Conservation (phyloP, 2,329 filamentous ascomycete genomes). For the Rhexocercosporidium sp. region DNA sequence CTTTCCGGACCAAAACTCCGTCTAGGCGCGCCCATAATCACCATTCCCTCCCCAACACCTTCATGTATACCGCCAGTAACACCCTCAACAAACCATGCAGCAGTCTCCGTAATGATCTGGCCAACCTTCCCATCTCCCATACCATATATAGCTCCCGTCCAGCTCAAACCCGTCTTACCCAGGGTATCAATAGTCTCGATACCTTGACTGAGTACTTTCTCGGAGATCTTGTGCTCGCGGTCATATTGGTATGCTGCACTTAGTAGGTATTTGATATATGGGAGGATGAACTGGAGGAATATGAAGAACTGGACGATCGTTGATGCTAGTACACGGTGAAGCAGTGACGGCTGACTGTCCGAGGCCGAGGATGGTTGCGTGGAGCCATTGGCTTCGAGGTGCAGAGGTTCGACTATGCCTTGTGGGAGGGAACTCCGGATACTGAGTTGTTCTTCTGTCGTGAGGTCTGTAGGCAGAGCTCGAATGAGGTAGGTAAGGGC, state of each 20-base stretch:
- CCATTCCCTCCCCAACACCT: slow-evolving; percentile 61
- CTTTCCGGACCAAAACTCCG: slow-evolving; percentile 5
- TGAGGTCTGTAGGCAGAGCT: slow-evolving; percentile 63
- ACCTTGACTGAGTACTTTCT: slow-evolving; percentile 58
- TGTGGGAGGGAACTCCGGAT: slow-evolving; percentile 57
- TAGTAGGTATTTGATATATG: slow-evolving; percentile 62
- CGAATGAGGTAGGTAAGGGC: slow-evolving; percentile 67
- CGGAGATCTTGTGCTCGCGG: slow-evolving; percentile 67
- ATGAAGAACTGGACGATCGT: slow-evolving; percentile 64
- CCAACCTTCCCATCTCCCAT: slow-evolving; percentile 71
- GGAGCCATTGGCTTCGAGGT: slow-evolving; percentile 20
- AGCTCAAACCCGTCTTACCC: slow-evolving; percentile 54
- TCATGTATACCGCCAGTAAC: slow-evolving; percentile 71
- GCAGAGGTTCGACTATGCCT: slow-evolving; percentile 34
- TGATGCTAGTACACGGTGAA: slow-evolving; percentile 63
- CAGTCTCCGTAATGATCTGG: slow-evolving; percentile 58
- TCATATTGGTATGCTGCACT: slow-evolving; percentile 65
- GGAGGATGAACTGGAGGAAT: slow-evolving; percentile 62
- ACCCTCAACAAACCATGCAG: slow-evolving; percentile 66
- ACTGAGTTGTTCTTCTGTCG: slow-evolving; percentile 56
- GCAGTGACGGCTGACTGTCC: slow-evolving; percentile 50
- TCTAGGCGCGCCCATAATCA: slow-evolving; percentile 45
- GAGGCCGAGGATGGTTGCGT: slow-evolving; percentile 8
- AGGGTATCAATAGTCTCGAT: slow-evolving; percentile 58
- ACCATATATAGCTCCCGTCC: slow-evolving; percentile 60